Evolutionary conservation across 129 eudicot species (phyloP).

Genomic region (Chrysanthemum makinoi): DNA sequence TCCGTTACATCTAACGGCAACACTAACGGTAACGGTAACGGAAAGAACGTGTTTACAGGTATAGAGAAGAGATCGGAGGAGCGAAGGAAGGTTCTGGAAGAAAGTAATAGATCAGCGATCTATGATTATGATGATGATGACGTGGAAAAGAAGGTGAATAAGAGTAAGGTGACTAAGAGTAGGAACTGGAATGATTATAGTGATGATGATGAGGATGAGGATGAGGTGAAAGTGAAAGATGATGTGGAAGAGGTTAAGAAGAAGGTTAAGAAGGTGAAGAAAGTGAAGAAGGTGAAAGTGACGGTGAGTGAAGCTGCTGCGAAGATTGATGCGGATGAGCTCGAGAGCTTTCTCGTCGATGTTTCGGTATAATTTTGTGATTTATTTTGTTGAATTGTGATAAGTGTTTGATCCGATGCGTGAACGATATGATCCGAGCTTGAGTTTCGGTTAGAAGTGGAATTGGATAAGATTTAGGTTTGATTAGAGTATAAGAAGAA

Average conservation of each 20-base stretch:
- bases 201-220: too few relatives aligned
- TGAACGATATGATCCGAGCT: too few relatives aligned
- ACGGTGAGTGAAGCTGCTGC: slow-evolving; percentile 78
- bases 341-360: slow-evolving; percentile 58
- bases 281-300: slow-evolving; percentile 78
- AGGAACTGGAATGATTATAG: too few relatives aligned
- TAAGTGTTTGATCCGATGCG: too few relatives aligned
- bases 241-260: slow-evolving; percentile 34
- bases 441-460: too few relatives aligned
- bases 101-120: slow-evolving; percentile 38
- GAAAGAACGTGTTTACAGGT: slow-evolving; percentile 47
- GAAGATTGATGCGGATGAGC: slow-evolving; percentile 76
- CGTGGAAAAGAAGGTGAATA: too few relatives aligned
- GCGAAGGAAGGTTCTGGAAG: slow-evolving; percentile 70
- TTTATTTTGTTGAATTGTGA: background rate
- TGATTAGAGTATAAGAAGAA: too few relatives aligned
- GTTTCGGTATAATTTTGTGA: slow-evolving; percentile 34
- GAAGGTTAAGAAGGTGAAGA: slow-evolving; percentile 51
- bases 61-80: slow-evolving; percentile 88
- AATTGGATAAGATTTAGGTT: too few relatives aligned
- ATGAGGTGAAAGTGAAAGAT: background rate
- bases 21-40: slow-evolving; percentile 40
- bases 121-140: slow-evolving; percentile 23
- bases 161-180: too few relatives aligned
- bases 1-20: slow-evolving; percentile 28